Conservation (phyloP, 345 rosid species). For the Noccaea caerulescens region DNA sequence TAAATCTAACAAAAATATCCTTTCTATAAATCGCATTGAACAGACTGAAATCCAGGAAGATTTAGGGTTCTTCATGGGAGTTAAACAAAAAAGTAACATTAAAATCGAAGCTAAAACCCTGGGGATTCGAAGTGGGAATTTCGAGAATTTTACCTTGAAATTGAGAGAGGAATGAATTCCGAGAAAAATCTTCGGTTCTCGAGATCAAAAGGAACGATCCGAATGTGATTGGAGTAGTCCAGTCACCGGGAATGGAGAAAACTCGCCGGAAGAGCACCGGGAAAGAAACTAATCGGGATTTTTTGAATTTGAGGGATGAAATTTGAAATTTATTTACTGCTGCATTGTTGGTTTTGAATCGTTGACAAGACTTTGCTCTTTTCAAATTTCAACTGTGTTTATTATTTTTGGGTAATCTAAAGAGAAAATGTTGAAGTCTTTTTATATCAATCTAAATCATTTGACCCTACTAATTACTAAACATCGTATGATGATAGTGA, state of each 20-base stretch:
- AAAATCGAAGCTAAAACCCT: background rate
- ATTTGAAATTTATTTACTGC: slow-evolving; percentile 4
- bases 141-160: slow-evolving; percentile 30
- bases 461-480: slow-evolving; percentile 12
- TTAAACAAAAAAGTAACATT: background rate
- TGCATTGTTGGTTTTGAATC: slow-evolving; percentile 4
- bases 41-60: too few relatives aligned
- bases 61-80: too few relatives aligned
- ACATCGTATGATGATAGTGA: slow-evolving; percentile 33
- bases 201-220: slow-evolving; percentile 1
- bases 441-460: background rate
- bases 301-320: background rate
- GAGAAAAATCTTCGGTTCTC: background rate
- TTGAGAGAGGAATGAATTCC: slow-evolving; percentile 8
- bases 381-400: slow-evolving; percentile 14
- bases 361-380: slow-evolving; percentile 26
- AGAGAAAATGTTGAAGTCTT: background rate
- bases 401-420: slow-evolving; percentile 18
- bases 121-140: background rate
- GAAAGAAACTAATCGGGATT: background rate
- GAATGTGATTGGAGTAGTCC: background rate
- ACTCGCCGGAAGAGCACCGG: background rate
- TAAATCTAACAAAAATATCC: background rate
- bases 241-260: background rate
- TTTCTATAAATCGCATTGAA: too few relatives aligned